Base-by-base conservation (phyloP, 257 asterid species). In the Rubia yunnanensis region DNA sequence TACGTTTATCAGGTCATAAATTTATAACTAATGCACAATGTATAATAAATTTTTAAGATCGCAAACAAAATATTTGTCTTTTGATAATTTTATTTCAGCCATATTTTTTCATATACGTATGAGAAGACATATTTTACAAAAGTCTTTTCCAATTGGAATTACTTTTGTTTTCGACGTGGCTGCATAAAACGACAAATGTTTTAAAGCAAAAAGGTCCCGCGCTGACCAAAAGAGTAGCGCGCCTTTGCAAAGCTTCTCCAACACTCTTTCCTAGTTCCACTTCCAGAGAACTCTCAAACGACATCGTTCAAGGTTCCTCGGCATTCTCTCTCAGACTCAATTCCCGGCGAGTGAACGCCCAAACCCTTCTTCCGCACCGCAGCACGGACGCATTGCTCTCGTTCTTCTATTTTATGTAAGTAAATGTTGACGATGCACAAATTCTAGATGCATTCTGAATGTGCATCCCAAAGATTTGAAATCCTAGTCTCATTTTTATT, bases 191-290 rank as follows among this genome's bases (percentile, higher is more conserved):
- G 17, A 10, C 31, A 11, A 38, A 41, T 5, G 11, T 13, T 64
- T 10, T 28, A 64, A 64, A 64, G 50, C 32, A 28, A 5, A 41
- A 23, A 31, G 24, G 5, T 36, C 64, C 56, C 56, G 31, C 64
- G 26, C 39, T 41, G 59, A 28, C 65, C 4, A 13, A 53, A 6
- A 9, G 20, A n/a, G 55, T 13, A 17, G 52, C 38, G 60, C 60
- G 60, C 60, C 22, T 59, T 27, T 10, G 60, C 36, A 59, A 68
- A 59, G 17, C 66, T 58, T 68, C 66, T 36, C 65, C 13, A 3
- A 15, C 23, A 68, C 58, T 28, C 58, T 41, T 28, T n/a, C 20
- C 34, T 10, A 23, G 13, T 15, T 10, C 20, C 36, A 5, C 5
- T 18, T 1, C 13, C 55, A 10, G 13, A 10, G 13, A n/a, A 30